Evolutionary conservation across 2,329 filamentous ascomycete genomes (phyloP).

Genomic region (Lomentospora prolificans): DNA sequence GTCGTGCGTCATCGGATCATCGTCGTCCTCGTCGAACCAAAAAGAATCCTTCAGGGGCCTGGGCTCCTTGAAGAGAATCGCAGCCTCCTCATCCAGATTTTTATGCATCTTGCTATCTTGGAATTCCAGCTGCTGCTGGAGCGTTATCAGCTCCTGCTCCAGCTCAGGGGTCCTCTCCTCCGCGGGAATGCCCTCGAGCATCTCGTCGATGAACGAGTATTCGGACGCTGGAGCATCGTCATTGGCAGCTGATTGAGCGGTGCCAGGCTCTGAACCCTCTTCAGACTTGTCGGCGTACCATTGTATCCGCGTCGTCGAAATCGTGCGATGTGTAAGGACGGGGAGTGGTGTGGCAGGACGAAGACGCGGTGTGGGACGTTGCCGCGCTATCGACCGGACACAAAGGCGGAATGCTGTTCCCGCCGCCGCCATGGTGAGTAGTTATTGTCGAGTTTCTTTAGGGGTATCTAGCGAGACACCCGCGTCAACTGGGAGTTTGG

Average conservation of each 20-base stretch:
- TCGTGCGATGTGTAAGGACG: conserved; percentile 9
- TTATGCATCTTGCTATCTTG: conserved; percentile 5
- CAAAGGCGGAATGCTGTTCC: conserved; percentile 28
- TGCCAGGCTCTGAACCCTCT: too few relatives aligned
- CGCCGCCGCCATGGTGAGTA: conserved; percentile 26
- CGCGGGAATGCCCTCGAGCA: conserved; percentile 9
- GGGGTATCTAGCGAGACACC: conserved; percentile 3
- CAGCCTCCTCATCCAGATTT: conserved; percentile 3
- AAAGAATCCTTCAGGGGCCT: conserved; percentile 29
- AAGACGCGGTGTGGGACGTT: conserved; percentile 9
- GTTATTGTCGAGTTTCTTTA: neutral
- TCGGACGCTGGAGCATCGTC: conserved; percentile 10
- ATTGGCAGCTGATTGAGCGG: conserved; percentile 11
- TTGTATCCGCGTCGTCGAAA: conserved; percentile 13
- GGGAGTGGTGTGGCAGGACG: conserved; percentile 5
- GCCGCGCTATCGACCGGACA: conserved; percentile 13
- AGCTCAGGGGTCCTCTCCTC: conserved; percentile 9
- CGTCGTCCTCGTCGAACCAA: conserved; percentile 41
- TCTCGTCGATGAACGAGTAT: conserved; percentile 8
- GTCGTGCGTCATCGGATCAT: conserved; percentile 38
- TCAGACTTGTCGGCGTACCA: conserved; percentile 11
- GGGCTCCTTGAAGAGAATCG: conserved; percentile 8
- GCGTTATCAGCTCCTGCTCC: conserved; percentile 8
- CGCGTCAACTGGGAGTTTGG: conserved; percentile 4
- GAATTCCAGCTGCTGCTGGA: conserved; percentile 10